Evolutionary conservation across 306 rosid species (phyloP).

Genomic region (Carpinus viminea): DNA sequence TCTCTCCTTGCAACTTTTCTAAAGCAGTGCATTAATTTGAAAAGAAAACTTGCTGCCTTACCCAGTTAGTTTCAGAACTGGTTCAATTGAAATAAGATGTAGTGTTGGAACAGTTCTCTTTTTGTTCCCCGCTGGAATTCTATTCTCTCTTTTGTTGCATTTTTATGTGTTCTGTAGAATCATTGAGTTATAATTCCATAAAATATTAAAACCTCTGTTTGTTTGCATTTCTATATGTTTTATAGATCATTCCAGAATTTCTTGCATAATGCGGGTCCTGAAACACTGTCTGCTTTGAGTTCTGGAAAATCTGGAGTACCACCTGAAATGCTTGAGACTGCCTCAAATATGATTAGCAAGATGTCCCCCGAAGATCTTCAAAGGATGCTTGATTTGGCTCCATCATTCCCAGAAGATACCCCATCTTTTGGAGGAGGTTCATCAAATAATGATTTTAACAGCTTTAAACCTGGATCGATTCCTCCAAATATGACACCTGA

Average conservation of each 20-base stretch:
- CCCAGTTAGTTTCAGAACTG: not conserved
- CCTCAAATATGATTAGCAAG: constrained; percentile 77
- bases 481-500: constrained; percentile 78
- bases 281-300: constrained; percentile 66
- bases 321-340: constrained; percentile 77
- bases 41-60: not conserved
- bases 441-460: constrained; percentile 38
- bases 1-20: not conserved
- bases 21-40: not conserved
- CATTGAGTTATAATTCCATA: not conserved
- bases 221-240: constrained; percentile 15
- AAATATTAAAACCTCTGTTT: constrained; percentile 6
- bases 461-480: constrained; percentile 49
- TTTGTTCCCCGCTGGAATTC: not conserved
- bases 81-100: not conserved
- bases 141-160: not conserved
- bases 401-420: constrained; percentile 65
- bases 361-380: constrained; percentile 89
- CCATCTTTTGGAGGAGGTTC: constrained; percentile 49
- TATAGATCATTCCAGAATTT: constrained; percentile 82
- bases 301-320: constrained; percentile 62
- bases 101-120: not conserved
- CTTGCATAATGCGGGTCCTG: constrained; percentile 70
- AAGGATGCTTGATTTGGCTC: constrained; percentile 73
- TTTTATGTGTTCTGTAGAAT: constrained; percentile 6